phyloP scores from a whole-genome alignment of 441 rosid species.

The Euphorbia schlechtendalii region DNA sequence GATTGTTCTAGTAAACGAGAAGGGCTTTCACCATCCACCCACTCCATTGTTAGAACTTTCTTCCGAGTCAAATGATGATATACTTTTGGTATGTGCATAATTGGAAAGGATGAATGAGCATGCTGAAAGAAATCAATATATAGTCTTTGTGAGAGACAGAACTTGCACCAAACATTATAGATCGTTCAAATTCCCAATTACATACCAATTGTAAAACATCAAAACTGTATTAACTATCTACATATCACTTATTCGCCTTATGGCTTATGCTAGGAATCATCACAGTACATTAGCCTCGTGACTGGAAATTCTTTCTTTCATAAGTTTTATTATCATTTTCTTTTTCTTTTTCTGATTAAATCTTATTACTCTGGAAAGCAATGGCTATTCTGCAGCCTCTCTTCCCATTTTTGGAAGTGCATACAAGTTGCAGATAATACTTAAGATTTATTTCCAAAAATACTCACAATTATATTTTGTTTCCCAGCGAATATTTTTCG shows the following conservation, averaged over 20 bases:
- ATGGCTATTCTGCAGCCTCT: background rate
- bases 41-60: slow-evolving; percentile 97
- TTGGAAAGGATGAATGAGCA: slow-evolving; percentile 56
- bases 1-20: slow-evolving; percentile 53
- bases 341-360: background rate
- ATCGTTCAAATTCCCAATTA: too few species aligned
- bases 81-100: slow-evolving; percentile 72
- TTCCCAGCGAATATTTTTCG: background rate
- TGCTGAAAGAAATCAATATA: slow-evolving; percentile 46
- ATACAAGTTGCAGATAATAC: background rate
- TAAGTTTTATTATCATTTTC: background rate
- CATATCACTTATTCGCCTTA: background rate
- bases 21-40: slow-evolving; percentile 92
- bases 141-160: slow-evolving; percentile 23
- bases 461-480: background rate
- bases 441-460: background rate
- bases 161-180: slow-evolving; percentile 9
- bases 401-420: background rate
- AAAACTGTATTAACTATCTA: background rate
- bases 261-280: background rate
- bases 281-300: slow-evolving; percentile 1
- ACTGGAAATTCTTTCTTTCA: background rate
- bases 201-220: background rate
- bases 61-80: slow-evolving; percentile 54
- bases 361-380: too few species aligned